phyloP scores from a whole-genome alignment of 208 protist genomes.

The Crithidia brevicula region DNA sequence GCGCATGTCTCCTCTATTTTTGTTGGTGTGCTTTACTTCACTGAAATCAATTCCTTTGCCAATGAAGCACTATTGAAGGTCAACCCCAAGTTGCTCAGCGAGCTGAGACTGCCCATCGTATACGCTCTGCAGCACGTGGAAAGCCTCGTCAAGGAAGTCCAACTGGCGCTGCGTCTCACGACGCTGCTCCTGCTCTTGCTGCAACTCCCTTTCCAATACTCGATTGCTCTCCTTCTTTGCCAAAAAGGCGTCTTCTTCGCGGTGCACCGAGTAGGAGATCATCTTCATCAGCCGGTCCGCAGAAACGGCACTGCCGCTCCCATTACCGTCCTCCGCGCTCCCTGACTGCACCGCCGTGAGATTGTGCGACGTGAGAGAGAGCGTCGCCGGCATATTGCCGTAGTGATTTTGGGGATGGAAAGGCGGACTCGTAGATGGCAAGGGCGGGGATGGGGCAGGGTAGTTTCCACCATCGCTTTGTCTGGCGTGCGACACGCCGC shows the following conservation, averaged over 20 bases:
- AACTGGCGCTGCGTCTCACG: slow-evolving; percentile 34
- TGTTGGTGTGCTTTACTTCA: too few relatives aligned
- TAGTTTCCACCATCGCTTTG: slow-evolving; percentile 4
- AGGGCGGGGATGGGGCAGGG: slow-evolving; percentile 10
- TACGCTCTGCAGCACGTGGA: slow-evolving; percentile 26
- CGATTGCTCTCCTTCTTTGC: slow-evolving; percentile 73
- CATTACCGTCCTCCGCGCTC: slow-evolving; percentile 15
- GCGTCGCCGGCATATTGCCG: slow-evolving; percentile 16
- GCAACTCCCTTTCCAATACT: slow-evolving; percentile 66
- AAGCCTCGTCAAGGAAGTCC: slow-evolving; percentile 22
- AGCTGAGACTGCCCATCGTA: slow-evolving; percentile 25
- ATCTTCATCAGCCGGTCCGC: slow-evolving; percentile 57
- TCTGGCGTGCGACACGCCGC: slow-evolving; percentile 5
- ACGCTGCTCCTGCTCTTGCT: slow-evolving; percentile 41
- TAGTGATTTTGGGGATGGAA: slow-evolving; percentile 29
- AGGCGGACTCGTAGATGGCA: slow-evolving; percentile 23
- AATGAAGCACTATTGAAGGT: slow-evolving; percentile 1
- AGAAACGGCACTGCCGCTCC: slow-evolving; percentile 18
- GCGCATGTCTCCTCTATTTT: too few relatives aligned
- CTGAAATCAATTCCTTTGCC: too few relatives aligned
- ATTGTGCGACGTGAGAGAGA: slow-evolving; percentile 22
- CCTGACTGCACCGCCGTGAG: slow-evolving; percentile 1
- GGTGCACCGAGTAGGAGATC: slow-evolving; percentile 55
- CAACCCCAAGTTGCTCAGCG: slow-evolving; percentile 1
- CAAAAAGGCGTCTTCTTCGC: slow-evolving; percentile 57